A percentile compares a stretch with the other conserved stretches of the same genome.
These are phyloP conservation scores for Cladosporium colombiae DNA, from an alignment of 2,329 filamentous ascomycete species.

Conservation along the genomic window DNA sequence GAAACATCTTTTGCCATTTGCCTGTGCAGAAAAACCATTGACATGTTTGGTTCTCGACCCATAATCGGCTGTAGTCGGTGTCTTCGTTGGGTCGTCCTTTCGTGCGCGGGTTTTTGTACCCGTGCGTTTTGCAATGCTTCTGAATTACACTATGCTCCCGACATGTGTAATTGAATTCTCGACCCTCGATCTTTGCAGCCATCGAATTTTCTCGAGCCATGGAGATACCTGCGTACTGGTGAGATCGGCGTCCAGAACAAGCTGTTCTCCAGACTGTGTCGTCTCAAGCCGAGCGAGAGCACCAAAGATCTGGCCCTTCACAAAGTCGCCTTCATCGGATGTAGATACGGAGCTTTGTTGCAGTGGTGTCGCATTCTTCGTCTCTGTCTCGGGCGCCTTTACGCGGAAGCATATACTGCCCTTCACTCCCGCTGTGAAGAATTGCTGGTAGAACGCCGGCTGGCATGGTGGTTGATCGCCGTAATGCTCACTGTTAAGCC, in stretches of 20 bases:
- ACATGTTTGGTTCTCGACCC: conserved; percentile 14
- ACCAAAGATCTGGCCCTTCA: neutral
- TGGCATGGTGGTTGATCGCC: neutral
- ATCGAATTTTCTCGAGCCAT: no score
- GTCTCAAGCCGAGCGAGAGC: neutral
- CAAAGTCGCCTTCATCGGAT: neutral
- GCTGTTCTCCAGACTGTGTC: neutral
- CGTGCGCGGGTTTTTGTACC: neutral
- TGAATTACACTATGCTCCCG: conserved; percentile 7
- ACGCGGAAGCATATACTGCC: neutral
- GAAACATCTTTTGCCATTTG: conserved; percentile 9
- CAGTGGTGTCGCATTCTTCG: neutral
- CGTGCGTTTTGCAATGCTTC: conserved; percentile 6
- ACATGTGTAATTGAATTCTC: conserved; percentile 14
- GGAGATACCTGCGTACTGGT: neutral
- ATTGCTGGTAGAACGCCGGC: neutral
- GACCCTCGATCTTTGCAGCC: neutral
- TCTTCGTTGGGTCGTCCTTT: conserved; percentile 10
- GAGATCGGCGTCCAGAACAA: neutral
- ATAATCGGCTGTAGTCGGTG: neutral
- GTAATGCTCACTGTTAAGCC: neutral
- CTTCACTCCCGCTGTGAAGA: neutral
- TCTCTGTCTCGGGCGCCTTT: neutral
- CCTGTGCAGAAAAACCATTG: conserved; percentile 6
- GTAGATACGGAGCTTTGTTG: neutral